Evolutionary conservation across 2,329 filamentous ascomycete species (phyloP), one percentile per base, ranked within the genome.

Genomic region (Fusarium sarcochroum): DNA sequence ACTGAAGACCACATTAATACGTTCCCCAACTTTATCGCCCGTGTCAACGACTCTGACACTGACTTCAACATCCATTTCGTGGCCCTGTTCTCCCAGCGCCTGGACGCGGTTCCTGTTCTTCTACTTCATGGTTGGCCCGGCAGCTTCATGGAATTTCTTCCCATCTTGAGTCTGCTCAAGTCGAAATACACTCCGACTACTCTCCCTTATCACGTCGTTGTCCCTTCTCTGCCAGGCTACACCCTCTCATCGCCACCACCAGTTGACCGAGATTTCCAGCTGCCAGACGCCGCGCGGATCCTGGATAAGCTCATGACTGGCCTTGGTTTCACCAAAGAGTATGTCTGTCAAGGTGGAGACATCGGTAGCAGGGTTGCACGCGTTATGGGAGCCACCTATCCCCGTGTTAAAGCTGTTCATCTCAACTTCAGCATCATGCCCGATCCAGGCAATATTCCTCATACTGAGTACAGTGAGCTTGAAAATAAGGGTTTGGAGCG

Each of bases 111-210:
- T 2, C 59, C 59, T 1, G 37, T 63, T 2, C 49, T 44, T 0
- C 13, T 63, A 14, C 49, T 63, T 0, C 59, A 63, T 8, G 59
- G 59, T 5, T 63, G 59, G 59, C 59, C 59, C 0, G 59, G 59
- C 1, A 63, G 59, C 2, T 63, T 63, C 9, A 8, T 63, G 0
- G 59, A 63, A 41, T 63, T 63, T 15, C 35, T 63, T 0, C 13
- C 18, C 7, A 40, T 63, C n/a, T 4, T 63, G 5, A 57, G 58
- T 2, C 21, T 63, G 14, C 42, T 63, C 6, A 63, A 63, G 10
- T 30, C 47, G 4, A 32, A 30, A 3, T 63, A 49, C 6, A 63
- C 58, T 0, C 42, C 59, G 1, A 58, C 48, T 4, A 63, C 58
- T 0, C 59, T 63, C 0, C 59, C 59, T 0, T 63, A 63, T 5